Conservation (phyloP, 768 basidiomycete species). For the Hygrophoropsis aurantiaca region DNA sequence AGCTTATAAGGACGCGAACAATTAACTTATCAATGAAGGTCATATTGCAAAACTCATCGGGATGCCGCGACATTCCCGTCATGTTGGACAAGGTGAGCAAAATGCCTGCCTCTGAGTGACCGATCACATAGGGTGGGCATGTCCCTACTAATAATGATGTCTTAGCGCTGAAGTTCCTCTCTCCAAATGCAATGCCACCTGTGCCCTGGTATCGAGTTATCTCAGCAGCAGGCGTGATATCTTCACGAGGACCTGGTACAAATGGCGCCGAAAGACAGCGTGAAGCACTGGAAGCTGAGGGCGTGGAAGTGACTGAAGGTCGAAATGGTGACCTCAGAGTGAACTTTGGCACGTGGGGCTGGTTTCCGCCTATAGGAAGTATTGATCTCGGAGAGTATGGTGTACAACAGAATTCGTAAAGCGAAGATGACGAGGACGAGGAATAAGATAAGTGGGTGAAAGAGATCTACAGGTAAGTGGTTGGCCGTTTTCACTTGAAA, state of each 20-base stretch:
- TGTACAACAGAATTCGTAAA: too few species aligned
- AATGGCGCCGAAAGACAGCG: constrained; percentile 74
- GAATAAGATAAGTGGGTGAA: background rate
- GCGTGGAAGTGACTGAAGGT: constrained; percentile 67
- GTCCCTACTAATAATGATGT: constrained; percentile 2
- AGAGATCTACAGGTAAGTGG: background rate
- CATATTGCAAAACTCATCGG: constrained; percentile 80
- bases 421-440: background rate
- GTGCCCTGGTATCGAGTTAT: constrained; percentile 86
- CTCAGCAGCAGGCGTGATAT: constrained; percentile 67
- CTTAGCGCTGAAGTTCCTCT: constrained; percentile 76
- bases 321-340: constrained; percentile 60
- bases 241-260: constrained; percentile 83
- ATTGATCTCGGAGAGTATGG: constrained; percentile 17
- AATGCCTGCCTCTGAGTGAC: too few species aligned
- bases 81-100: constrained; percentile 79
- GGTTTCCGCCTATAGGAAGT: constrained; percentile 54
- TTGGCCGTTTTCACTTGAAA: too few species aligned
- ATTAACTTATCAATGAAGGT: constrained; percentile 39
- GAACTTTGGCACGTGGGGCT: constrained; percentile 57
- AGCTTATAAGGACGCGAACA: background rate
- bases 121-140: background rate
- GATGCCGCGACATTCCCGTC: constrained; percentile 76
- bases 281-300: constrained; percentile 77
- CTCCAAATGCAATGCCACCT: constrained; percentile 55